phyloP scores from a whole-genome alignment of 768 basidiomycete genomes.

The Tubosaeta brunneosetosa region DNA sequence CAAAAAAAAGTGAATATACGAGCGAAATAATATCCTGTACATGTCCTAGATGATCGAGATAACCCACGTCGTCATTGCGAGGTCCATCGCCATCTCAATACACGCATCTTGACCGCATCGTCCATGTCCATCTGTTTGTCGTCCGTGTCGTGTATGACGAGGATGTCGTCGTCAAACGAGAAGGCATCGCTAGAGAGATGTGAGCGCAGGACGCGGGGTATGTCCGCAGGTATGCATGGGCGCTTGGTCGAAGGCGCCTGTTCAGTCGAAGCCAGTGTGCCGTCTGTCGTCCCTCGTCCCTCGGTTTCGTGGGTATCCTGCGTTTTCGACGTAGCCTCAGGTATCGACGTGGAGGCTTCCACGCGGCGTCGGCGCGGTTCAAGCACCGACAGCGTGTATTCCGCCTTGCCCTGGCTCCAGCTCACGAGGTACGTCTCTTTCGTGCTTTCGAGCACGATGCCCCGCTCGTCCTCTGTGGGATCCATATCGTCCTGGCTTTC shows the following conservation, averaged over 20 bases:
- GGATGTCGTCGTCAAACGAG: slow-evolving; percentile 16
- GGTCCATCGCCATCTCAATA: slow-evolving; percentile 28
- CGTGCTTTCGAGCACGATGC: slow-evolving; percentile 24
- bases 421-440: slow-evolving; percentile 22
- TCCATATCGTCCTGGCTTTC: slow-evolving; percentile 12
- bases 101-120: slow-evolving; percentile 19
- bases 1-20: neutral
- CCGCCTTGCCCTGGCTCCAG: slow-evolving; percentile 5
- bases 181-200: slow-evolving; percentile 21
- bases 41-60: slow-evolving; percentile 19
- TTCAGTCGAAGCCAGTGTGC: neutral
- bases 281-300: neutral
- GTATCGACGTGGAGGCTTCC: neutral
- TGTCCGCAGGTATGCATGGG: neutral
- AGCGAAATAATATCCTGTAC: slow-evolving; percentile 7
- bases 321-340: slow-evolving; percentile 3
- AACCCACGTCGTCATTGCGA: neutral
- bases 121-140: slow-evolving; percentile 16
- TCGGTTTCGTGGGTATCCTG: neutral
- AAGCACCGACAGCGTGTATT: slow-evolving; percentile 19
- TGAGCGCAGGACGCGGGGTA: slow-evolving; percentile 11
- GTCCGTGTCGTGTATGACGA: slow-evolving; percentile 14
- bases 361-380: neutral
- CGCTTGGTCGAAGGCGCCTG: neutral
- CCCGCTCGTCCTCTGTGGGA: slow-evolving; percentile 10